phyloP scores from a whole-genome alignment of 345 rosid species.

The Citrus sinensis region DNA sequence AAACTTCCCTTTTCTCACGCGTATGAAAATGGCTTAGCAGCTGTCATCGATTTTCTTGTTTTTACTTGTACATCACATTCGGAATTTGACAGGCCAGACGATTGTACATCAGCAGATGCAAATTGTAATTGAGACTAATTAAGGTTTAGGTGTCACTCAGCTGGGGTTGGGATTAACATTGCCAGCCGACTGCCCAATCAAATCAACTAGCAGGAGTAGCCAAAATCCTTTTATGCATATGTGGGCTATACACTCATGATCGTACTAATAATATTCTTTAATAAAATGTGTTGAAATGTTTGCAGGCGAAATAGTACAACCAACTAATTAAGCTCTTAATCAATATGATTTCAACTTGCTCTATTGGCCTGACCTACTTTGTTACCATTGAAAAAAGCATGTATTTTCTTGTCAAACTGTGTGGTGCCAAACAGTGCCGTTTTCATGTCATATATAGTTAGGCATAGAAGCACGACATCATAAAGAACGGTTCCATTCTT shows the following conservation, averaged over 20 bases:
- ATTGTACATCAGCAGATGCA: neutral
- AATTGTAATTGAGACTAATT: neutral
- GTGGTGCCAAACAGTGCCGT: slow-evolving; percentile 1
- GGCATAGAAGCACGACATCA: neutral
- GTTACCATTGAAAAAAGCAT: neutral
- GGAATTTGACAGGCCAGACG: neutral
- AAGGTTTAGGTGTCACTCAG: too few species aligned
- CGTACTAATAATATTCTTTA: neutral
- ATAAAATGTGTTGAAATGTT: neutral
- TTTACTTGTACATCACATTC: neutral
- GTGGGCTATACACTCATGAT: neutral
- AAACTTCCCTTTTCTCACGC: neutral
- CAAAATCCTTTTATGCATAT: neutral
- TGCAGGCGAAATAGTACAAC: neutral
- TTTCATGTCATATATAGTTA: neutral
- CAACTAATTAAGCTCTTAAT: neutral
- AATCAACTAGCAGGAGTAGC: too few species aligned
- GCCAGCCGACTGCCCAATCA: too few species aligned
- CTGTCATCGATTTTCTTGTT: neutral
- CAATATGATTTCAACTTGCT: neutral
- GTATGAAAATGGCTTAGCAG: neutral
- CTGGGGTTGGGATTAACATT: too few species aligned
- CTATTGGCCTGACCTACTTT: neutral
- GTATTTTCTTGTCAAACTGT: neutral
- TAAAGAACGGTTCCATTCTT: neutral